Percentiles rank a stretch among this genome's conserved stretches.
Conservation (phyloP, 192 early-diverging fungal species). For the Rhizophagus clarus region DNA sequence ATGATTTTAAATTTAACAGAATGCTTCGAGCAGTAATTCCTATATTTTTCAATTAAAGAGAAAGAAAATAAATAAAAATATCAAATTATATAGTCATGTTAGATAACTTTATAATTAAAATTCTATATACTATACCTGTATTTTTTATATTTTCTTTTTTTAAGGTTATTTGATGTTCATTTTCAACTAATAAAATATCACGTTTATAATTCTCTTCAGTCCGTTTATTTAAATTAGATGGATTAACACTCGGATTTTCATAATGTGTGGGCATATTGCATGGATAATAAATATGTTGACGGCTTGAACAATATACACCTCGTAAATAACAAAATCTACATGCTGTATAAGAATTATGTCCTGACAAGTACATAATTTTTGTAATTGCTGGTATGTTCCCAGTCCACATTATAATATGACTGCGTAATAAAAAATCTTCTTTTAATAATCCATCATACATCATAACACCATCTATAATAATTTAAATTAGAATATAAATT, state of each 20-base stretch:
- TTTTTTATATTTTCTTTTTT: no score
- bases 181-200: no score
- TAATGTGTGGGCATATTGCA: background rate
- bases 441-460: background rate
- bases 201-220: no score
- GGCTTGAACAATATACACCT: background rate
- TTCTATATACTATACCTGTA: no score
- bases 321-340: background rate
- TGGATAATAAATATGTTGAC: background rate
- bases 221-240: no score
- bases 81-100: no score
- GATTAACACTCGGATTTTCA: no score
- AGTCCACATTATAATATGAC: background rate
- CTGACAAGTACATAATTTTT: background rate
- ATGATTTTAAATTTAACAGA: background rate
- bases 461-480: background rate
- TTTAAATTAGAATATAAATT: background rate
- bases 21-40: background rate
- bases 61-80: no score
- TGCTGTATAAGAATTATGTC: background rate
- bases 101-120: no score
- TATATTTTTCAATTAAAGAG: no score
- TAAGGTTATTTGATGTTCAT: no score
- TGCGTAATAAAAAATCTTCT: background rate
- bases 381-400: background rate